phyloP scores from a whole-genome alignment of 192 early-diverging fungal genomes.

The Podila epigama region DNA sequence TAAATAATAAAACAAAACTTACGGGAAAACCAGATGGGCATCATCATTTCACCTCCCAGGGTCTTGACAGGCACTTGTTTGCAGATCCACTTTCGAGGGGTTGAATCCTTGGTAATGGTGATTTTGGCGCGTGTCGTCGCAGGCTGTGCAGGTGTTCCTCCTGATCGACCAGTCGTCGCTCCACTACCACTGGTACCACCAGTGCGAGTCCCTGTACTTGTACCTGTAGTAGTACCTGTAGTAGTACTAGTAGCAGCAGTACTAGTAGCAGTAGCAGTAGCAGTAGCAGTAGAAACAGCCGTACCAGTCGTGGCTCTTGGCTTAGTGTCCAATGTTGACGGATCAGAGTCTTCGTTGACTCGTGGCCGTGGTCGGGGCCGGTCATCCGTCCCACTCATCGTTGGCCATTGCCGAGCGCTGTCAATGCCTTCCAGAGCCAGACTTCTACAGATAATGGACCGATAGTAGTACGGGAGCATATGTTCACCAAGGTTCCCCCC shows the following conservation, averaged over 20 bases:
- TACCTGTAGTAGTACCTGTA: too few relatives aligned
- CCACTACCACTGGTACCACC: too few relatives aligned
- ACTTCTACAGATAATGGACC: slow-evolving; percentile 15
- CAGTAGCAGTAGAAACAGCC: too few relatives aligned
- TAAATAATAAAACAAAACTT: neutral
- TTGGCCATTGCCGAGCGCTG: slow-evolving; percentile 31
- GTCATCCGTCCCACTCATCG: too few relatives aligned
- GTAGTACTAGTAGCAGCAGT: too few relatives aligned
- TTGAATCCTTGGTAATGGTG: slow-evolving; percentile 39
- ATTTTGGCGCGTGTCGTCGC: slow-evolving; percentile 21
- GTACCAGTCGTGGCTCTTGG: too few relatives aligned
- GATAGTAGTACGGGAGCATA: neutral
- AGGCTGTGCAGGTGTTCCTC: too few relatives aligned
- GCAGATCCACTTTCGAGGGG: slow-evolving; percentile 44
- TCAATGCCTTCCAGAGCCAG: slow-evolving; percentile 39
- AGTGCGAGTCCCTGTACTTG: too few relatives aligned
- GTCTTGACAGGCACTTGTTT: slow-evolving; percentile 40
- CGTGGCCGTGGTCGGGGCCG: neutral
- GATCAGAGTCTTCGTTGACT: neutral
- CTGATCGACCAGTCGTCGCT: too few relatives aligned
- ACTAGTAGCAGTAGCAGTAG: too few relatives aligned
- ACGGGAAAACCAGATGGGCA: slow-evolving; percentile 46
- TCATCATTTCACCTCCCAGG: slow-evolving; percentile 44
- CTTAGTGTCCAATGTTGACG: neutral
- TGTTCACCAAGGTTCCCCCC: neutral